phyloP scores from a whole-genome alignment of 2,329 filamentous ascomycete genomes.

The Purpureocillium takamizusanense region DNA sequence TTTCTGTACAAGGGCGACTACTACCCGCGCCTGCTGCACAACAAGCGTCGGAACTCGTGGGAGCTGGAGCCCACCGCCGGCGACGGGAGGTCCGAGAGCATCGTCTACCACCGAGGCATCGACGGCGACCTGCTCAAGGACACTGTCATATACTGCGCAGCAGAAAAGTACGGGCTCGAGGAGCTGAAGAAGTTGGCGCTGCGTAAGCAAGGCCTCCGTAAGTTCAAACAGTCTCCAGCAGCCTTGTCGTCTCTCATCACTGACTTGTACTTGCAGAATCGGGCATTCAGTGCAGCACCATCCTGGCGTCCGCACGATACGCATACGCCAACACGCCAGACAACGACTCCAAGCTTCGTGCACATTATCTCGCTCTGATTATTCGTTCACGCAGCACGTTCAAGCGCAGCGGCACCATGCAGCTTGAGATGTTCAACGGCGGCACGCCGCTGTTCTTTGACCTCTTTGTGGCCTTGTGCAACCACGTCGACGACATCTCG shows the following conservation, averaged over 20 bases:
- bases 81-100: constrained; percentile 47
- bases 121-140: constrained; percentile 72
- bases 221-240: constrained; percentile 16
- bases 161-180: constrained; percentile 73
- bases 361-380: constrained; percentile 87
- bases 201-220: constrained; percentile 79
- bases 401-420: constrained; percentile 91
- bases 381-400: constrained; percentile 82
- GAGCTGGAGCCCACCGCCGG: constrained; percentile 58
- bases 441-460: constrained; percentile 83
- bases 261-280: constrained; percentile 40
- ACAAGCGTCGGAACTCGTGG: constrained; percentile 73
- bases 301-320: constrained; percentile 78
- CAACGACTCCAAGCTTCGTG: constrained; percentile 80
- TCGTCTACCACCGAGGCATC: constrained; percentile 56
- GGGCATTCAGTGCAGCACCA: constrained; percentile 76
- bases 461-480: constrained; percentile 85
- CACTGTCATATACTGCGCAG: constrained; percentile 84
- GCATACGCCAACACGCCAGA: constrained; percentile 86
- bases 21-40: constrained; percentile 72
- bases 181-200: constrained; percentile 79
- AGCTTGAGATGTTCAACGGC: constrained; percentile 84
- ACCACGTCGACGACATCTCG: constrained; percentile 70
- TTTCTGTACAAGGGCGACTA: constrained; percentile 94
- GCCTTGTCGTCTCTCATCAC: background rate